Evolutionary conservation across 441 rosid genomes (phyloP), one percentile per base, ranked within the genome.

Genomic region (Adansonia madagascariensis): DNA sequence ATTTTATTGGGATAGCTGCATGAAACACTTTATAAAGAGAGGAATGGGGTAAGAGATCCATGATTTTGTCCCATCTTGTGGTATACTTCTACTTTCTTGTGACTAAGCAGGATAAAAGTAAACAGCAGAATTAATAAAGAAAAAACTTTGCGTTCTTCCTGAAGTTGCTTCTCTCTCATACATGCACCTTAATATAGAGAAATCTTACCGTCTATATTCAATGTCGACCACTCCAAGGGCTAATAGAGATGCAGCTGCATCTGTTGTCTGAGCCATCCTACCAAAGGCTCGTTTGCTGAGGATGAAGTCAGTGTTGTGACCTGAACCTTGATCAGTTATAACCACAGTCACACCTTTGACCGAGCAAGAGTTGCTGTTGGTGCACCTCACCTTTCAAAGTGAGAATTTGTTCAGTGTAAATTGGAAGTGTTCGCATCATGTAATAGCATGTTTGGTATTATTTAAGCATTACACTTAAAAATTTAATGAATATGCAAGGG

Each of bases 1-100:
- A 89, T 89, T 75, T 81, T 87, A 76, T 78, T 18, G 0, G 90
- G 90, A 73, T 91, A 89, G 88, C 82, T 85, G 85, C 95, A 89
- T 8, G 95, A 84, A 75, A 89, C 92, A 8, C 92, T 91, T 87
- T 63, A 31, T 69, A 53, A 15, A 47, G 15, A 66, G 15, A 59
- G 44, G 18, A 18, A 61, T 24, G 14, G 35, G 46, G 67, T 73
- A n/a, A 77, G 8, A 78, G 35, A 77, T 60, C 49, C 49, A 47
- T 73, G n/a, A 31, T 60, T 77, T 27, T 78, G 60, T 71, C 49
- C 35, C 1, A 39, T 55, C 22, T 4, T 35, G 61, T 4, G 6
- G 63, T 53, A 17, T 39, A 10, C 9, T 67, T 17, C 52, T 43
- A 31, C 62, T 71, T 50, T 71, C 63, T 53, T n/a, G 8, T 27